These are phyloP conservation scores for Colletotrichum karsti DNA, from an alignment of 2,329 filamentous ascomycete species.

Conservation along the genomic window DNA sequence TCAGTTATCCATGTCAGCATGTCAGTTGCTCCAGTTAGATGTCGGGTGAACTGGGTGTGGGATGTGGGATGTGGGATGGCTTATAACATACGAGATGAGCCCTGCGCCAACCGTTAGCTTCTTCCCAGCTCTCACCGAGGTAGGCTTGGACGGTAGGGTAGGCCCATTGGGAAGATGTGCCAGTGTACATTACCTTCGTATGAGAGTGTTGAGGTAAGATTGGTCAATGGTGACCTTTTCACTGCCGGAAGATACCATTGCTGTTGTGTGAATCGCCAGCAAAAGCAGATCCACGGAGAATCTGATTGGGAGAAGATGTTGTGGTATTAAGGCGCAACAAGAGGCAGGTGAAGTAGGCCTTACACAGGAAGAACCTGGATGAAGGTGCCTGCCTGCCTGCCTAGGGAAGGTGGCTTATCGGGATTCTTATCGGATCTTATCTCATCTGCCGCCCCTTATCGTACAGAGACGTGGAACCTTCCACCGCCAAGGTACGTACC, in stretches of 20 bases:
- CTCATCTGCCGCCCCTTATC: too few relatives aligned
- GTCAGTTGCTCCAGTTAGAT: background rate
- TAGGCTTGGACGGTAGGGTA: background rate
- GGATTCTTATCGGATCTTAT: background rate
- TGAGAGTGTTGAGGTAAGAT: conserved; percentile 67
- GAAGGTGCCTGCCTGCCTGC: background rate
- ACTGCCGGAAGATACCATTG: conserved; percentile 34
- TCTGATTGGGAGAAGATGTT: background rate
- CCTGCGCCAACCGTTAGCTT: conserved; percentile 29
- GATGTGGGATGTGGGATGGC: conserved; percentile 8
- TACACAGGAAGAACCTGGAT: background rate
- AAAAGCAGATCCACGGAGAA: background rate
- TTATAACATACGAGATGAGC: conserved; percentile 40
- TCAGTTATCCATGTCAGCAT: background rate
- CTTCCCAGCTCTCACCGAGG: background rate
- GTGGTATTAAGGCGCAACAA: background rate
- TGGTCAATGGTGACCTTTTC: conserved; percentile 56
- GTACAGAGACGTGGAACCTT: too few relatives aligned
- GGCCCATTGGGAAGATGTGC: background rate
- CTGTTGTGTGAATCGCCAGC: background rate
- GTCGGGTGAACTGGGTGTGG: background rate
- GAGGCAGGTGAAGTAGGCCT: background rate
- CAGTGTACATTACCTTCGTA: conserved; percentile 61
- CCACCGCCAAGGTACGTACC: too few relatives aligned
- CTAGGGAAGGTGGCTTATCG: background rate